Conservation (phyloP, 139 green algal species). For the Trebouxia sp. region DNA sequence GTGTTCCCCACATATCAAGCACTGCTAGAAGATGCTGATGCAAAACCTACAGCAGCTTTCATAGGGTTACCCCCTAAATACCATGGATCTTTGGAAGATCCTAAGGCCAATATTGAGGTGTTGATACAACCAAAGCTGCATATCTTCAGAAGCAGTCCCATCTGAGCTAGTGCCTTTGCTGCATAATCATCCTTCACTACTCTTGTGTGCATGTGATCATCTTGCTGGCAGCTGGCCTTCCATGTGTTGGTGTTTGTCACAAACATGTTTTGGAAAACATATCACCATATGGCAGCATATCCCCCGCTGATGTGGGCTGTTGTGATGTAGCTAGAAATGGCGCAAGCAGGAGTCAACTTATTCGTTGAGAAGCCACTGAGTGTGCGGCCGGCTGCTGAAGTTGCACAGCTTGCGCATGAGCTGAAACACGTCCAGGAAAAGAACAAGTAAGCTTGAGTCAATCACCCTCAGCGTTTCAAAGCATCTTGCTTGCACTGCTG, state of each 20-base stretch:
- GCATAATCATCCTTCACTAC: not conserved
- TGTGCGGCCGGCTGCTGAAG: conserved; percentile 27
- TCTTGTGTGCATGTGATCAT: too few relatives aligned
- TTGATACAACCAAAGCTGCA: too few relatives aligned
- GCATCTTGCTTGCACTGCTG: too few relatives aligned
- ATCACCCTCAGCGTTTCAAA: too few relatives aligned
- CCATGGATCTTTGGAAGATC: conserved; percentile 12
- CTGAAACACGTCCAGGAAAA: conserved; percentile 24
- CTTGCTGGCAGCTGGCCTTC: too few relatives aligned
- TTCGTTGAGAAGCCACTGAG: conserved; percentile 37
- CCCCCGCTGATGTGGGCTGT: too few relatives aligned
- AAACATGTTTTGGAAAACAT: too few relatives aligned
- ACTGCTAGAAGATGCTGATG: not conserved
- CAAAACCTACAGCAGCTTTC: conserved; percentile 28
- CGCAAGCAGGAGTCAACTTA: conserved; percentile 28
- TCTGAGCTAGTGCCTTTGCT: not conserved
- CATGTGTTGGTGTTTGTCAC: too few relatives aligned
- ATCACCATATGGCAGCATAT: too few relatives aligned
- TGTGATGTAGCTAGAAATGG: conserved; percentile 27
- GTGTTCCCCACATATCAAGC: conserved; percentile 21
- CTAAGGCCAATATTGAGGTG: conserved; percentile 24
- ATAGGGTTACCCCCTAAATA: conserved; percentile 27
- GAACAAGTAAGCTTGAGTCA: not conserved
- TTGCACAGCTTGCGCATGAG: conserved; percentile 23
- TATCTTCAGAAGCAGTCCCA: too few relatives aligned